Evolutionary conservation across 2,329 filamentous ascomycete genomes (phyloP).

Genomic region (Ophiocordyceps camponoti-rufipedis): DNA sequence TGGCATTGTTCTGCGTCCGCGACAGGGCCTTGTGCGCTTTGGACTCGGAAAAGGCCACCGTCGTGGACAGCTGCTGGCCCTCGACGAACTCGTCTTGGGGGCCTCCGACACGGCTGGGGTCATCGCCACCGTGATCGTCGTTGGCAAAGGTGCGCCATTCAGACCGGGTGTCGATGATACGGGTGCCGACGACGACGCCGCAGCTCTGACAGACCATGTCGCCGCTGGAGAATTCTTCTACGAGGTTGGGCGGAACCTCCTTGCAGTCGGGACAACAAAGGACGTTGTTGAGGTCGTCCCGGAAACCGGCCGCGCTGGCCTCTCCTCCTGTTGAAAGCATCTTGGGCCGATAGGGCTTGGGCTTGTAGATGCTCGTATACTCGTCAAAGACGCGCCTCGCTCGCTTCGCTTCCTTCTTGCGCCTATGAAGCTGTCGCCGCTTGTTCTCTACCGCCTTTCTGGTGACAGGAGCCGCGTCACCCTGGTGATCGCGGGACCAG

Average conservation of each 20-base stretch:
- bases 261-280: constrained; percentile 83
- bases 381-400: constrained; percentile 21
- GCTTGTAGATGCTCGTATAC: constrained; percentile 22
- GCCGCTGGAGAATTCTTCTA: constrained; percentile 81
- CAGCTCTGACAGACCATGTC: constrained; percentile 90
- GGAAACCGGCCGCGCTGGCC: constrained; percentile 28
- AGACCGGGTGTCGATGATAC: constrained; percentile 86
- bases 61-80: constrained; percentile 75
- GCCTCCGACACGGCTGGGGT: constrained; percentile 95
- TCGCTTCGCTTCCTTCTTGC: constrained; percentile 15
- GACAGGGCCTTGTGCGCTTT: constrained; percentile 56
- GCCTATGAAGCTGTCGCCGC: constrained; percentile 13
- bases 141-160: constrained; percentile 99
- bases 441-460: constrained; percentile 13
- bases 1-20: constrained; percentile 72
- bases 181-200: constrained; percentile 75
- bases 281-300: constrained; percentile 72
- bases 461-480: constrained; percentile 5
- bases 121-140: constrained; percentile 89
- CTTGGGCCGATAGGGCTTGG: constrained; percentile 22
- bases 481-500: constrained; percentile 12
- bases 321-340: constrained; percentile 24
- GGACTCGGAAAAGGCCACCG: constrained; percentile 67
- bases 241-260: constrained; percentile 76
- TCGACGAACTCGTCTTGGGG: constrained; percentile 78